phyloP scores from a whole-genome alignment of 257 asterid genomes.

The Penstemon eatonii region DNA sequence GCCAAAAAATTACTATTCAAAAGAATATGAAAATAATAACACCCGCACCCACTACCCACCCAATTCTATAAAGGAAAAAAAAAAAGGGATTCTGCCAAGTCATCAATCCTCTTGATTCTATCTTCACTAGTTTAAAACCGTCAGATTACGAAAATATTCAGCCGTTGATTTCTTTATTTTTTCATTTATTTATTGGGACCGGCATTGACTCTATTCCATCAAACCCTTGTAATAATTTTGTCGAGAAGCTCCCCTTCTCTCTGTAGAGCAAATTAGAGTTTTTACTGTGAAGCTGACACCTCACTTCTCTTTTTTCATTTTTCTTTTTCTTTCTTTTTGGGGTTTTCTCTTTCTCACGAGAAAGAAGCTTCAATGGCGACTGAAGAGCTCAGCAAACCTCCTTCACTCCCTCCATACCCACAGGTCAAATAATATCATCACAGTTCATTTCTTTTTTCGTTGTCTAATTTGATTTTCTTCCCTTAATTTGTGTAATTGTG shows the following conservation, averaged over 20 bases:
- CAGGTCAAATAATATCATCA: constrained; percentile 42
- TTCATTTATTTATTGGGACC: not conserved
- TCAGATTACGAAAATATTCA: constrained; percentile 19
- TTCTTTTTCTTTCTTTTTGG: constrained; percentile 18
- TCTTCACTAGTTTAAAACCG: not conserved
- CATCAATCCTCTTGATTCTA: constrained; percentile 30
- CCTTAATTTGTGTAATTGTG: not conserved
- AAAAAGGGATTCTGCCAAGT: constrained; percentile 27
- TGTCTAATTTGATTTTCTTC: not conserved
- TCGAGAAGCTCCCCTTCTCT: not conserved
- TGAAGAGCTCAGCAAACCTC: constrained; percentile 46
- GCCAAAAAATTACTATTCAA: no score
- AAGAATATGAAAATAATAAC: no score
- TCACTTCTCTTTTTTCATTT: constrained; percentile 24
- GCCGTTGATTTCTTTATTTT: constrained; percentile 23
- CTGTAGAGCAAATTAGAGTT: constrained; percentile 6
- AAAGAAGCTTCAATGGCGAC: constrained; percentile 58
- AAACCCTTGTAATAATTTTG: constrained; percentile 18
- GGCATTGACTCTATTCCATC: not conserved
- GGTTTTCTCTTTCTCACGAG: constrained; percentile 22
- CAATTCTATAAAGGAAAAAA: not conserved
- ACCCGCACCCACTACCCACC: not conserved
- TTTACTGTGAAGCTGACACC: constrained; percentile 27
- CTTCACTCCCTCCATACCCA: constrained; percentile 69
- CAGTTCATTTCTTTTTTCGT: not conserved